Evolutionary conservation across 192 early-diverging fungal genomes (phyloP), one percentile per base, ranked within the genome.

Genomic region (Backusella australiensis): DNA sequence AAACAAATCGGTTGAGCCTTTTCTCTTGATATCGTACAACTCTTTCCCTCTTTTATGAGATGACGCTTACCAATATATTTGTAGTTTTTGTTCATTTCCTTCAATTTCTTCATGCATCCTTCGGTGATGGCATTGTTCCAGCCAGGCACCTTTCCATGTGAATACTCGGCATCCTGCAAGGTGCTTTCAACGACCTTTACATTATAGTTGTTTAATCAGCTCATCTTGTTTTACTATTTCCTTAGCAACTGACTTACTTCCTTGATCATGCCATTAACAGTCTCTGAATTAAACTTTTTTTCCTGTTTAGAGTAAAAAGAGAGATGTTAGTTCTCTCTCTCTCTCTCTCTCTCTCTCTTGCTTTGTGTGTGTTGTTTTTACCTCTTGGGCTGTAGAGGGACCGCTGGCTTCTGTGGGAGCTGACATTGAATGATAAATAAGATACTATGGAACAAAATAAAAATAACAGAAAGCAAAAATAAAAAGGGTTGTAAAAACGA

Each of bases 51-150:
- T 35, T n/a, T 44, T 44, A 29, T 4, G 56, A 23, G 53, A 59
- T 59, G 53, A 29, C 29, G 44, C 84, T 66, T 83, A 92, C 92
- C 92, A 79, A 94, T 86, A 78, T 93, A 94, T 83, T 94, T 94
- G 80, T 92, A 93, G 34, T 89, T 88, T 80, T 93, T 92, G 79
- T 90, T 90, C 35, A 92, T 85, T 29, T 82, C 85, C 1, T 88
- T 85, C 56, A 94, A 81, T 71, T 85, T 89, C 81, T 94, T 91
- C 36, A 94, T 71, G 19, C 82, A 83, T 66, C 81, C 86, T 71
- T 92, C 89, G 15, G 93, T 89, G 74, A 94, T 92, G 63, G 88
- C 85, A 14, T 86, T 84, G 77, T 92, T 94, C 93, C 93, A 94
- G 44, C 89, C 88, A 68, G 86, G 88, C 49, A 93, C 92, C 80